Percentiles rank a stretch among this genome's conserved stretches.
These are phyloP conservation scores for Kuraishia capsulata DNA, from an alignment of 805 yeast genomes.

Conservation along the genomic window DNA sequence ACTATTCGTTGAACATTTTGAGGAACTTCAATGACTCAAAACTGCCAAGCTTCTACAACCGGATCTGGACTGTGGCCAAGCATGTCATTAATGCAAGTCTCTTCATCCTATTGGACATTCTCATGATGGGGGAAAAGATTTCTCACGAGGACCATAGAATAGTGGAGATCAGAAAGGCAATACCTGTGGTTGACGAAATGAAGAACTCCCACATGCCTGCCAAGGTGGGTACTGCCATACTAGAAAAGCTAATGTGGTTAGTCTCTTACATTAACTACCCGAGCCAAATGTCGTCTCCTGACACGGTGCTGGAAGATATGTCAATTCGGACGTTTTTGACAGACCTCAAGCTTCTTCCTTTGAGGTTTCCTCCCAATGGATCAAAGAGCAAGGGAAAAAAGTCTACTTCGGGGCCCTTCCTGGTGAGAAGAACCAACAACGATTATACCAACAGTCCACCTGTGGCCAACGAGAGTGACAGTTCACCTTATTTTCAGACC, in stretches of 20 bases:
- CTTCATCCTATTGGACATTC: background rate
- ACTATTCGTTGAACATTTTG: background rate
- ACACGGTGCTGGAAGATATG: too few relatives aligned
- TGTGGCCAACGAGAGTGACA: too few relatives aligned
- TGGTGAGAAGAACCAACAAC: too few relatives aligned
- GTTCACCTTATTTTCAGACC: too few relatives aligned
- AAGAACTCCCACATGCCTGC: background rate
- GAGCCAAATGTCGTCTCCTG: too few relatives aligned
- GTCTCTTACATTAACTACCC: background rate
- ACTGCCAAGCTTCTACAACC: background rate
- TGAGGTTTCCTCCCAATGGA: too few relatives aligned
- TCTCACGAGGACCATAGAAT: background rate
- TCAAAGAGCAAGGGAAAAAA: too few relatives aligned
- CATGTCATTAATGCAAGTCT: background rate
- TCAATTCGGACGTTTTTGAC: too few relatives aligned
- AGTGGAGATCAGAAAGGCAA: background rate
- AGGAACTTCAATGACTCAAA: background rate
- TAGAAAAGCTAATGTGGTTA: background rate
- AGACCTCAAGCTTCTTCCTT: too few relatives aligned
- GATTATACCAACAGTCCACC: too few relatives aligned
- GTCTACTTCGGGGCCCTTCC: too few relatives aligned
- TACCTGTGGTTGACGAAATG: background rate
- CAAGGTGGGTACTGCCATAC: background rate
- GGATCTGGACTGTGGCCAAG: background rate
- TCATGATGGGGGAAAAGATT: background rate